Conservation (phyloP, 192 early-diverging fungal genomes). For the Dimargaris cristalligena region DNA sequence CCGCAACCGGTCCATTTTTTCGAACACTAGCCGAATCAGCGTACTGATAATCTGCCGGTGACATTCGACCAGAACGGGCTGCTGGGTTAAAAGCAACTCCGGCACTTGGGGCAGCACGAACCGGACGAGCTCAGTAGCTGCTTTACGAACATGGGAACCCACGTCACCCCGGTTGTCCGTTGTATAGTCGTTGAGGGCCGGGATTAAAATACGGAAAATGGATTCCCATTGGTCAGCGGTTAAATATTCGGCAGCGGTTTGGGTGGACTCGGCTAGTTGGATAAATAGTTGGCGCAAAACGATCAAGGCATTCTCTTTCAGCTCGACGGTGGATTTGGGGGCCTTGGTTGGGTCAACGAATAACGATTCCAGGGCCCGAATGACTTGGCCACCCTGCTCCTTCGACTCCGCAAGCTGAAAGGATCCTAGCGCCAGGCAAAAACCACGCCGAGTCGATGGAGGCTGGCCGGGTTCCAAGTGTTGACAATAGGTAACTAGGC, state of each 20-base stretch:
- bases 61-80: conserved; percentile 18
- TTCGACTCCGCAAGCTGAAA: conserved; percentile 1
- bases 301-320: neutral
- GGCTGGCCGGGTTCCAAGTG: neutral
- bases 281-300: neutral
- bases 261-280: conserved; percentile 10
- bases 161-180: conserved; percentile 88
- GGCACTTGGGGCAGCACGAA: conserved; percentile 16
- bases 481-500: neutral
- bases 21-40: conserved; percentile 60
- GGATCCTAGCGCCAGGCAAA: conserved; percentile 3
- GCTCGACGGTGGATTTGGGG: neutral
- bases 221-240: neutral
- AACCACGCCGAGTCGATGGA: neutral
- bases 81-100: neutral
- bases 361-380: too few species aligned
- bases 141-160: conserved; percentile 79
- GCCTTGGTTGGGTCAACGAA: neutral
- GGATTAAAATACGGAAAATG: too few species aligned
- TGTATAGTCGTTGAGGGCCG: conserved; percentile 66
- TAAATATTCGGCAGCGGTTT: conserved; percentile 3
- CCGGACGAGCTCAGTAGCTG: conserved; percentile 40
- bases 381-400: too few species aligned
- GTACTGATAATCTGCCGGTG: conserved; percentile 21
- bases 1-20: conserved; percentile 84